Conservation (phyloP, 2,329 filamentous ascomycete genomes). For the Rhynchosporium secalis region DNA sequence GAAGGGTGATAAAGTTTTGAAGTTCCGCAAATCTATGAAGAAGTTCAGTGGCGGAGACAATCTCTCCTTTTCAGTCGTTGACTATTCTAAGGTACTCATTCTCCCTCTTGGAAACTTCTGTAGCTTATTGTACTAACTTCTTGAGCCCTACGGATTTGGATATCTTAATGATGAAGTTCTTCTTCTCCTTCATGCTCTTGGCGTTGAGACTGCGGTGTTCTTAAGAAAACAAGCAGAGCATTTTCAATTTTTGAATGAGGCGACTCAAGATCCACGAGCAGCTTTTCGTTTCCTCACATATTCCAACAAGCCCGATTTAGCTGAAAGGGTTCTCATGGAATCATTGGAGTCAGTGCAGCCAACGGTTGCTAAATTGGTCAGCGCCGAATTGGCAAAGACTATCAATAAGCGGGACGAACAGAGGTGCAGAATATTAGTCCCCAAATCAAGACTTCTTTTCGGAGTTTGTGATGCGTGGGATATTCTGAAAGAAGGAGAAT, state of each 20-base stretch:
- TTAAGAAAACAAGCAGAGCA: conserved; percentile 9
- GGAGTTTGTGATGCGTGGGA: conserved; percentile 12
- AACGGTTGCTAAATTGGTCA: not conserved
- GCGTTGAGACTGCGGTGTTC: not conserved
- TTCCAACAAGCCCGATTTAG: not conserved
- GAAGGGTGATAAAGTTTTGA: conserved; percentile 4
- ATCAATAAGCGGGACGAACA: conserved; percentile 6
- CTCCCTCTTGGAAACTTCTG: not conserved
- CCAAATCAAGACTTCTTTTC: conserved; percentile 2
- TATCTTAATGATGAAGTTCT: conserved; percentile 11
- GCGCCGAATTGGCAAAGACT: not conserved
- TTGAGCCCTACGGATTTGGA: conserved; percentile 9
- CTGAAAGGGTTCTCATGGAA: conserved; percentile 1
- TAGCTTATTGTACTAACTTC: too few relatives aligned
- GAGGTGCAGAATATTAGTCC: conserved; percentile 1
- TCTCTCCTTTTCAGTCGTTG: conserved; percentile 7
- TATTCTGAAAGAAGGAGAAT: conserved; percentile 3
- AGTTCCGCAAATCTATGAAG: conserved; percentile 12
- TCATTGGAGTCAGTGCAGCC: conserved; percentile 3
- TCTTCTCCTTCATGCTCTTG: conserved; percentile 3
- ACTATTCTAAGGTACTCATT: conserved; percentile 1
- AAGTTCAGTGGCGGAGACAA: conserved; percentile 6
- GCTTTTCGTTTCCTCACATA: conserved; percentile 11
- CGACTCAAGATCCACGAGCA: conserved; percentile 1
- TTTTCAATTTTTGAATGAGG: not conserved